Evolutionary conservation across 2,329 filamentous ascomycete species (phyloP), one percentile per base, ranked within the genome.

Genomic region (Teratosphaeria gauchensis): DNA sequence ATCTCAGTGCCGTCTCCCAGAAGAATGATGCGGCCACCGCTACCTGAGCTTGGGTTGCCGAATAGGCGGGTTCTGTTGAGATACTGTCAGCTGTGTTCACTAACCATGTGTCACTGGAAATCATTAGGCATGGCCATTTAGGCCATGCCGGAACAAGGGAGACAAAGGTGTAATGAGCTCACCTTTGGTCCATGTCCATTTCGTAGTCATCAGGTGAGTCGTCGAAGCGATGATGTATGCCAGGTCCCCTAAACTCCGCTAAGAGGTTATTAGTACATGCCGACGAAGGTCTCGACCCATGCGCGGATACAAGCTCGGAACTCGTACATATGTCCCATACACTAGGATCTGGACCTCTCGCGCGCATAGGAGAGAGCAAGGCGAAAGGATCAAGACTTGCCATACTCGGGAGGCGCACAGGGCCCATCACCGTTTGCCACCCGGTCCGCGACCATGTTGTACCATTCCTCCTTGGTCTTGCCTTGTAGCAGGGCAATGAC

Each of bases 351-450:
- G 55, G 59, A 9, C 59, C 53, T 57, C 64, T 71, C 59, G 55
- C 59, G 58, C 38, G 54, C 21, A 59, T 51, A 14, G 51, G 48
- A 53, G 16, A 38, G 33, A 51, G 58, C 31, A 58, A 59, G 33
- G 57, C 61, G 63, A 59, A 60, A 62, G 63, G 71, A 68, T 72
- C 72, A 74, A 78, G 78, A 84, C 90, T 87, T 92, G 92, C 94
- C 94, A 81, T 97, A 99, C 86, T 99, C 94, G 72, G 92, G 94
- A 77, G 94, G 94, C 75, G 94, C 94, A 80, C 92, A 97, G 74
- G 94, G 94, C 70, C 94, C 94, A 77, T 99, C 94, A 76, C 92
- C 94, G 74, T 92, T 92, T 68, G 92, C 90, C 75, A 99, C 94
- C 73, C 94, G 85, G 79, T 88, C 90, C 70, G 88, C 90, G 74